Conservation (phyloP, 805 yeast species). For the Cyberlindnera japonica region DNA sequence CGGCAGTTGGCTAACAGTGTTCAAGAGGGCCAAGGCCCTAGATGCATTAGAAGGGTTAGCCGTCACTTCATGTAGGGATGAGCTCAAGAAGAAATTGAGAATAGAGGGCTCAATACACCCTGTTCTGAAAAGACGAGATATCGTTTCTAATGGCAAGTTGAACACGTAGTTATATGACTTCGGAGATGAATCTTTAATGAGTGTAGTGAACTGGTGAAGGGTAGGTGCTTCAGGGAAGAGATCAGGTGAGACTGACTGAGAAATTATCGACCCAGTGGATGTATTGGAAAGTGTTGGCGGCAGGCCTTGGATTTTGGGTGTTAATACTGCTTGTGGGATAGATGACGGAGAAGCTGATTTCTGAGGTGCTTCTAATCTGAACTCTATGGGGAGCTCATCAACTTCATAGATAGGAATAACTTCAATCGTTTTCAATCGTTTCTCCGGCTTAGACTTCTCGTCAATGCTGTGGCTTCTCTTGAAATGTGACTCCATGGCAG, state of each 20-base stretch:
- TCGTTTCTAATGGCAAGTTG: conserved; percentile 25
- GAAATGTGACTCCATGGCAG: conserved; percentile 15
- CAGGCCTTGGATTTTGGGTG: no score
- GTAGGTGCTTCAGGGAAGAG: conserved; percentile 45
- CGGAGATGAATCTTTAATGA: conserved; percentile 32
- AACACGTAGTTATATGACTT: conserved; percentile 38
- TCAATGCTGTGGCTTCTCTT: conserved; percentile 49
- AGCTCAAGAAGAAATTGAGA: conserved; percentile 44
- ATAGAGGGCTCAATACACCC: conserved; percentile 50
- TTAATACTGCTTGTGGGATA: no score
- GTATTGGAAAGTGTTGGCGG: no score
- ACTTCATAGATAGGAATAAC: conserved; percentile 40
- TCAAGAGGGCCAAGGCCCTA: conserved; percentile 10
- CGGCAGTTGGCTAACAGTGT: conserved; percentile 15
- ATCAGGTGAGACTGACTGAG: neutral
- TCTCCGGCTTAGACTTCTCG: conserved; percentile 35
- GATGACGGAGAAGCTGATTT: conserved; percentile 36
- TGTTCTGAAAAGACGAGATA: conserved; percentile 32
- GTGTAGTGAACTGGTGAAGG: conserved; percentile 41
- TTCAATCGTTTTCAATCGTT: conserved; percentile 25
- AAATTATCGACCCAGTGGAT: neutral
- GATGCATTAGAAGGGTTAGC: no score
- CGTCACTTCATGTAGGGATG: conserved; percentile 23
- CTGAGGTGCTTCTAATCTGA: conserved; percentile 8
- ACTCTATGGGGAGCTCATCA: conserved; percentile 40